Evolutionary conservation across 1,284 basidiomycete genomes (phyloP), one percentile per base, ranked within the genome.

Genomic region (Puccinia horiana): DNA sequence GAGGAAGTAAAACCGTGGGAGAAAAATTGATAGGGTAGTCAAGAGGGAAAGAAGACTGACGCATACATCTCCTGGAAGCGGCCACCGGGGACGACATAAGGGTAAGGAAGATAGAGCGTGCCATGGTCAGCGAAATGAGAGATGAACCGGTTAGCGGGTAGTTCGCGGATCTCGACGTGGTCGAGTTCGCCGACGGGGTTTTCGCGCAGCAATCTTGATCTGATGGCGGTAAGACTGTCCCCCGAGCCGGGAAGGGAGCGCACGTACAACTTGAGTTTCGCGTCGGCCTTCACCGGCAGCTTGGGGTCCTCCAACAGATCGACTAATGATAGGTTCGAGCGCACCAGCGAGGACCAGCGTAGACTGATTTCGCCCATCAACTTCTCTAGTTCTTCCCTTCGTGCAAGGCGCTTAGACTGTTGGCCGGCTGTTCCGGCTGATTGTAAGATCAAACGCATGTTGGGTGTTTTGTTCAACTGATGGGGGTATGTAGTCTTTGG

Each of bases 1-100:
- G 29, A 16, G 14, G 23, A 54, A 32, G 44, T 18, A 29, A 40
- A 54, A 18, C 20, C 11, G 26, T 52, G 5, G 54, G 52, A 26
- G 29, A 47, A 32, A 72, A 6, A 70, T 8, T 35, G 42, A 40
- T 8, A 44, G n/a, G 37, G 23, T 23, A 70, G 35, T 1, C 32
- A n/a, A 69, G 65, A 69, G 47, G n/a, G 72, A 54, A 49, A n/a
- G 29, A 9, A 6, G 26, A 73, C 78, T 80, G 44, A 80, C 78
- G 78, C 78, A 80, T 80, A 80, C 65, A 80, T 80, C 56, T 80
- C 78, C 78, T 80, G 78, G 49, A 80, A 80, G 12, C 63, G 32
- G 44, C 78, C 78, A 47, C 78, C 78, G 18, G 78, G 78, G 12
- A 80, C 78, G 29, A 80, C 78, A 40, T 80, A 80, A n/a, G 78